These are phyloP conservation scores for Aegilops tauschii DNA, from an alignment of 176 grass and related monocot species.

Conservation along the genomic window DNA sequence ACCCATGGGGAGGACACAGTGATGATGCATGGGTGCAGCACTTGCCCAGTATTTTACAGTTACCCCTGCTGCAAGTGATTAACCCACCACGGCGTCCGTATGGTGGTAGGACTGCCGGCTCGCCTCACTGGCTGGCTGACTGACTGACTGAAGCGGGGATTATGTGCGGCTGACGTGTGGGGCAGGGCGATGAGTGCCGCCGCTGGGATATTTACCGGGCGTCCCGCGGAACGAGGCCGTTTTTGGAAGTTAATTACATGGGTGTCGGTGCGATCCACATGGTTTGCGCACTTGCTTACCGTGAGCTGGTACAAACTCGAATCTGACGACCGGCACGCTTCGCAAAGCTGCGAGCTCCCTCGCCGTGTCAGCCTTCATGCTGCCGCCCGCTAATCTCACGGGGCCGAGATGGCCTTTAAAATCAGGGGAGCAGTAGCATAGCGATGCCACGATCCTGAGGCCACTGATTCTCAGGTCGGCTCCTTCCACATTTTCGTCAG, in stretches of 20 bases:
- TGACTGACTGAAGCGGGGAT: background rate
- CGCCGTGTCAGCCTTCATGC: conserved; percentile 5
- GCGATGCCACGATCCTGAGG: background rate
- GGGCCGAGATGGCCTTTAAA: background rate
- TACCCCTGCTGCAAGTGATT: background rate
- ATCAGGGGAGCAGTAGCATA: background rate
- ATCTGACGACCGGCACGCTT: conserved; percentile 49
- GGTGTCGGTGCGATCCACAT: conserved; percentile 45
- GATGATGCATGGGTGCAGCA: conserved; percentile 32
- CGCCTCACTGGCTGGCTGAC: background rate
- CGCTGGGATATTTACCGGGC: conserved; percentile 1
- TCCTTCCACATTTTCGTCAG: background rate
- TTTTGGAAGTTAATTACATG: conserved; percentile 14
- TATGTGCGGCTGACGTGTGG: background rate
- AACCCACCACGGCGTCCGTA: background rate
- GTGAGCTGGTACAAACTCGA: conserved; percentile 16
- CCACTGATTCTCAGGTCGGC: background rate
- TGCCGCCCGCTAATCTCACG: background rate
- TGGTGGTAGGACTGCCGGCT: background rate
- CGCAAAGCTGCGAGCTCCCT: background rate
- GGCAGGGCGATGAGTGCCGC: background rate
- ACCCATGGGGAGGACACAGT: background rate
- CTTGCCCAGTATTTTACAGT: conserved; percentile 23
- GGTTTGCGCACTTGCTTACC: conserved; percentile 7
- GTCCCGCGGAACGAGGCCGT: conserved; percentile 25